Percentiles rank a stretch among this genome's conserved stretches.
Conservation (phyloP, 2,329 filamentous ascomycete species). For the Parastagonospora nodorum region DNA sequence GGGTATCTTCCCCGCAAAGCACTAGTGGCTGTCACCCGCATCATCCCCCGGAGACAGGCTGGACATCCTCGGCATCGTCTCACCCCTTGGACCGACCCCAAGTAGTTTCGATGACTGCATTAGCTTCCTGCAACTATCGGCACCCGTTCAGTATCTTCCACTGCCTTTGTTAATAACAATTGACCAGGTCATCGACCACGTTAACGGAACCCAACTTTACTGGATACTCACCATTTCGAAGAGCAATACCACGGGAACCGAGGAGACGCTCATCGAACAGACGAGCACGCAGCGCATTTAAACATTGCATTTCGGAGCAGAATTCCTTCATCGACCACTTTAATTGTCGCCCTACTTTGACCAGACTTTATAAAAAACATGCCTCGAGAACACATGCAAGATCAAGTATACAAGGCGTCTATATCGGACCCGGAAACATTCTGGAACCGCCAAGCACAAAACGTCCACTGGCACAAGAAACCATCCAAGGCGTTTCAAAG, state of each 20-base stretch:
- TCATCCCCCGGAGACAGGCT: constrained; percentile 1
- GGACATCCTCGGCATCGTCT: constrained; percentile 21
- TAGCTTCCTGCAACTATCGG: neutral
- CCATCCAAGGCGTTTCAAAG: constrained; percentile 67
- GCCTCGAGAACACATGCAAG: constrained; percentile 48
- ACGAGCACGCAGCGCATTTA: too few relatives aligned
- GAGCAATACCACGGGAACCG: too few relatives aligned
- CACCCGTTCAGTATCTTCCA: neutral
- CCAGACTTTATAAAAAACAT: neutral
- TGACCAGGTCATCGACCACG: too few relatives aligned
- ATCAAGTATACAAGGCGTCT: constrained; percentile 60
- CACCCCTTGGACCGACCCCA: constrained; percentile 16
- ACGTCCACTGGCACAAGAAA: constrained; percentile 79
- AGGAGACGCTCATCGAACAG: too few relatives aligned
- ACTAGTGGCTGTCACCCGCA: constrained; percentile 11
- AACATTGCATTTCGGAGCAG: too few relatives aligned
- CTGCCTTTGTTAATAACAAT: too few relatives aligned
- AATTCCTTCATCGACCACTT: too few relatives aligned
- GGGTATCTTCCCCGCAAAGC: constrained; percentile 18
- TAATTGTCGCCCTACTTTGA: neutral
- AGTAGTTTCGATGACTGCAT: neutral
- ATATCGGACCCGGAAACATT: constrained; percentile 73
- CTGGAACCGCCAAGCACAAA: constrained; percentile 75
- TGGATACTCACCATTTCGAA: too few relatives aligned
- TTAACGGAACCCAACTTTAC: too few relatives aligned